These are phyloP conservation scores for Yueomyces sp. DNA, from an alignment of 805 yeast genomes.

Conservation along the genomic window DNA sequence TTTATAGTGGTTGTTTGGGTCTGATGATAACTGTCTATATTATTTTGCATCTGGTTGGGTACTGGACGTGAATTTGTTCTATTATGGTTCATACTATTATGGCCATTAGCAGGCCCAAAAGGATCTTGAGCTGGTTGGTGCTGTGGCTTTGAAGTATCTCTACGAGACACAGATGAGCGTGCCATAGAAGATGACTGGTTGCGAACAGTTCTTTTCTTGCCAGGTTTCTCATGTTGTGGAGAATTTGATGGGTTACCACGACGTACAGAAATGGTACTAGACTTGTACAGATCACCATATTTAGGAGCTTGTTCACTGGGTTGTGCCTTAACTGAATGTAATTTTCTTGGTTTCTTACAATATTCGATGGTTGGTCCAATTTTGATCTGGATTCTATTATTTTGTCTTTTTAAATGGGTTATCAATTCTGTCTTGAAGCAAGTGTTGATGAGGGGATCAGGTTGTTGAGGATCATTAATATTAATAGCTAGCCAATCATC, in stretches of 20 bases:
- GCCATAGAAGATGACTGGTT: constrained; percentile 4
- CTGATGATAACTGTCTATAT: too few species aligned
- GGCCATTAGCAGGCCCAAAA: neutral
- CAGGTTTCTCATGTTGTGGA: constrained; percentile 63
- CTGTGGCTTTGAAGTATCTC: constrained; percentile 2
- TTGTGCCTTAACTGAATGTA: constrained; percentile 59
- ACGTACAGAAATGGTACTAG: constrained; percentile 71
- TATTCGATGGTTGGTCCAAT: constrained; percentile 66
- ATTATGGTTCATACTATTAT: constrained; percentile 1
- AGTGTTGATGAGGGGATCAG: constrained; percentile 73
- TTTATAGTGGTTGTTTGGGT: neutral
- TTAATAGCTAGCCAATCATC: constrained; percentile 83
- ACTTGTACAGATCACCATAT: constrained; percentile 67
- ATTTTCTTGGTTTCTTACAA: constrained; percentile 80
- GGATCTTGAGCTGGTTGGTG: constrained; percentile 5
- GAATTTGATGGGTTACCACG: constrained; percentile 68
- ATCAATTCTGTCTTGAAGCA: constrained; percentile 82
- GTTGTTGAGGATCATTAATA: constrained; percentile 27
- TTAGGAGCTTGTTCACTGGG: constrained; percentile 50
- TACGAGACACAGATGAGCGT: neutral
- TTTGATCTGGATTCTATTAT: constrained; percentile 43
- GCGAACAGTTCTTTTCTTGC: constrained; percentile 22
- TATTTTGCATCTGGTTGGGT: constrained; percentile 12
- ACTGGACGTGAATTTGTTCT: constrained; percentile 8
- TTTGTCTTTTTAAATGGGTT: constrained; percentile 54